phyloP scores from a whole-genome alignment of 1,284 basidiomycete species.

The Cystobasidiaceae sp. region DNA sequence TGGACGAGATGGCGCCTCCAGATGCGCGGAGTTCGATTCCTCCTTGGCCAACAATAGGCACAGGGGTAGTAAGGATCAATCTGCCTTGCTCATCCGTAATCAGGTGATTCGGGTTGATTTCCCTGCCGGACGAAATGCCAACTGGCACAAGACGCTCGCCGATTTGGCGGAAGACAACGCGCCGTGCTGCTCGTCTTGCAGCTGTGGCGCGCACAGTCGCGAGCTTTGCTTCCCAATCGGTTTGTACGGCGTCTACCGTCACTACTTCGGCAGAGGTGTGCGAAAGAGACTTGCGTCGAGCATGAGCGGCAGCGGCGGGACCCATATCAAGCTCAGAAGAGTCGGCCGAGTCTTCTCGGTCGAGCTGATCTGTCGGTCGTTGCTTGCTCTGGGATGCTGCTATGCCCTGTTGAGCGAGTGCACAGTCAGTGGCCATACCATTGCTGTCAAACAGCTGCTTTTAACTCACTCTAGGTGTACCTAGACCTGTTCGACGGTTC shows the following conservation, averaged over 20 bases:
- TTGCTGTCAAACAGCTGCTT: not conserved
- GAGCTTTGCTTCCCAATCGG: constrained; percentile 90
- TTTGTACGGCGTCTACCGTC: constrained; percentile 74
- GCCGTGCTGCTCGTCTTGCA: constrained; percentile 79
- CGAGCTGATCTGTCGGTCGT: constrained; percentile 49
- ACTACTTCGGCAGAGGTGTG: constrained; percentile 65
- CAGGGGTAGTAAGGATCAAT: constrained; percentile 45
- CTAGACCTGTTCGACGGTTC: constrained; percentile 14
- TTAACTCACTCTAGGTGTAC: constrained; percentile 1
- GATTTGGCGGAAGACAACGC: constrained; percentile 97
- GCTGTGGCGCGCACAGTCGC: constrained; percentile 82
- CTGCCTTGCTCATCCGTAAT: constrained; percentile 47
- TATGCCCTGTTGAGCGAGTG: not conserved
- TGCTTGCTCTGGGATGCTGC: constrained; percentile 22
- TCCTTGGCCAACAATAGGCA: constrained; percentile 55
- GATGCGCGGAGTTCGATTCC: constrained; percentile 54
- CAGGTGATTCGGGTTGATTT: constrained; percentile 59
- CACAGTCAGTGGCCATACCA: not conserved
- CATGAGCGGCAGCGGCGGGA: constrained; percentile 21
- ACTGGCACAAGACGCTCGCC: constrained; percentile 95
- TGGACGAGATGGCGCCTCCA: constrained; percentile 34
- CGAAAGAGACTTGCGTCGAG: constrained; percentile 28
- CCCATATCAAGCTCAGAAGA: constrained; percentile 32
- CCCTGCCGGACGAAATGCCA: constrained; percentile 68
- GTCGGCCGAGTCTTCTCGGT: constrained; percentile 62